Percentiles rank a stretch among this genome's conserved stretches.
Conservation (phyloP, 2,329 filamentous ascomycete species). For the Pestalotiopsis sp. region DNA sequence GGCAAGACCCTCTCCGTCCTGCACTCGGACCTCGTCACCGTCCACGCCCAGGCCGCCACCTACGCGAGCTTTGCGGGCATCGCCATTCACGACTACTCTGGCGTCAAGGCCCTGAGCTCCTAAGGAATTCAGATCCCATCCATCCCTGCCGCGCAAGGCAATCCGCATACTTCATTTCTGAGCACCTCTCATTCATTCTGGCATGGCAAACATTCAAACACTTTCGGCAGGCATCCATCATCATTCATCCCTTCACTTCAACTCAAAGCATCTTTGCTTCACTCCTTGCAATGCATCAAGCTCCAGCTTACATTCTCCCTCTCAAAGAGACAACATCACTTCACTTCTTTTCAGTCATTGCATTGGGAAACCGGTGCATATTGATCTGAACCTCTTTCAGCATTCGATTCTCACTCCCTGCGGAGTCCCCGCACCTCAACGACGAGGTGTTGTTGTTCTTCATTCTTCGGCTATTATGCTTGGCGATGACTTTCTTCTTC, state of each 20-base stretch:
- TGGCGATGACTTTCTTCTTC: background rate
- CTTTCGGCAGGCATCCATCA: background rate
- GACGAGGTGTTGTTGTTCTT: background rate
- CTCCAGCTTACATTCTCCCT: background rate
- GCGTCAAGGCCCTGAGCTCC: background rate
- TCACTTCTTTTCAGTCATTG: background rate
- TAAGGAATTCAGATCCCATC: background rate
- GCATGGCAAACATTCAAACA: background rate
- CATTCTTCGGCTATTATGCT: background rate
- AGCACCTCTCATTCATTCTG: background rate
- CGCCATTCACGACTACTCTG: slow-evolving; percentile 9
- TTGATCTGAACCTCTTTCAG: background rate
- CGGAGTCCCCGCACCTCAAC: background rate
- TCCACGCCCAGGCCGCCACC: background rate
- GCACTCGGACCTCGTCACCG: background rate
- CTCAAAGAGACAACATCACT: background rate
- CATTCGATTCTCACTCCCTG: background rate
- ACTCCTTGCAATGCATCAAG: background rate
- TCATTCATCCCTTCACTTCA: background rate
- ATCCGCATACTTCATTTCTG: background rate
- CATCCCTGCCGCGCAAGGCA: background rate
- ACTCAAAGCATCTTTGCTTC: background rate
- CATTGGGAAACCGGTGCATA: background rate
- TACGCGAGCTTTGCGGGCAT: slow-evolving; percentile 9
- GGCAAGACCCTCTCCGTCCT: background rate